Conservation (phyloP, 805 yeast species). For the Metschnikowia aberdeeniae region DNA sequence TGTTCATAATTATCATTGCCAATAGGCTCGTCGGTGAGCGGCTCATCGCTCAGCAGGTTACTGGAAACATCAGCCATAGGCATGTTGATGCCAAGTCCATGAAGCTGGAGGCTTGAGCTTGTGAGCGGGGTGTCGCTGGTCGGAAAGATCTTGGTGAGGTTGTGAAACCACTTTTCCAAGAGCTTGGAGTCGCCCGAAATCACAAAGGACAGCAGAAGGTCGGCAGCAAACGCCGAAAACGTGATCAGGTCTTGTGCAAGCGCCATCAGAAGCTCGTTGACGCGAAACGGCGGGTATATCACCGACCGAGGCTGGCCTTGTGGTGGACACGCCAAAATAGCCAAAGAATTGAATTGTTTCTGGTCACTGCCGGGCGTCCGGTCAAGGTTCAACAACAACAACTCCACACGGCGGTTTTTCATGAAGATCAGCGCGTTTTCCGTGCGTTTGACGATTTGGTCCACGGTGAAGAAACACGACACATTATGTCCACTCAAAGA, state of each 20-base stretch:
- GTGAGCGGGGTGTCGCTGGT: slow-evolving; percentile 11
- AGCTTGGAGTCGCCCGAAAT: slow-evolving; percentile 13
- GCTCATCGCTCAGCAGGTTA: slow-evolving; percentile 5
- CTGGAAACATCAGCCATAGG: slow-evolving; percentile 2
- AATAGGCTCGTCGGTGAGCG: neutral
- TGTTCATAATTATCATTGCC: too few species aligned
- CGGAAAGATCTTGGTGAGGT: slow-evolving; percentile 33
- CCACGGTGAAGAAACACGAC: slow-evolving; percentile 34
- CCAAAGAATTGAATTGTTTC: slow-evolving; percentile 31
- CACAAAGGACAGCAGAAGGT: slow-evolving; percentile 17
- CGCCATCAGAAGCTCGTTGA: slow-evolving; percentile 31
- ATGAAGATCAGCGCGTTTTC: slow-evolving; percentile 20
- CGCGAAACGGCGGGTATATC: slow-evolving; percentile 40
- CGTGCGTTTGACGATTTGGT: slow-evolving; percentile 36
- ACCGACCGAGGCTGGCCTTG: slow-evolving; percentile 25
- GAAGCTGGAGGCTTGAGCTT: slow-evolving; percentile 9
- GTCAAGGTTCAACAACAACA: slow-evolving; percentile 31
- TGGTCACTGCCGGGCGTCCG: slow-evolving; percentile 4
- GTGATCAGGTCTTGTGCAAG: slow-evolving; percentile 14
- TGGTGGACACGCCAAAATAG: slow-evolving; percentile 26
- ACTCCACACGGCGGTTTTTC: slow-evolving; percentile 23
- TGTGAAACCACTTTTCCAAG: slow-evolving; percentile 28
- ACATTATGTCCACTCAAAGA: slow-evolving; percentile 28
- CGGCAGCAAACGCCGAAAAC: slow-evolving; percentile 14
- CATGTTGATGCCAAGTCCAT: slow-evolving; percentile 17